These are phyloP conservation scores for Dryas integrifolia DNA, from an alignment of 331 rosid genomes.

Conservation along the genomic window DNA sequence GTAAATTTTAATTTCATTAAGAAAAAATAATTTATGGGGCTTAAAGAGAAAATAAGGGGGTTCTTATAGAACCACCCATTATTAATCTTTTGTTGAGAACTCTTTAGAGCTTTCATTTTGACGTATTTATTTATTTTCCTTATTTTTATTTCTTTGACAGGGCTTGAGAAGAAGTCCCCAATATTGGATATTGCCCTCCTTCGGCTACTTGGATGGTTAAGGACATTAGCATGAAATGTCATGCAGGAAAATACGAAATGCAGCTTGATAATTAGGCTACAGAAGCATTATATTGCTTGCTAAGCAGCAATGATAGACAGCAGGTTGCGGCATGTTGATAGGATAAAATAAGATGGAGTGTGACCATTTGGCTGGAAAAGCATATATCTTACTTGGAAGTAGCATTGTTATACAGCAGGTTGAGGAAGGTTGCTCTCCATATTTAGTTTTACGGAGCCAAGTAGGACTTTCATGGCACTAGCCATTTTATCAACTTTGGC, in stretches of 20 bases:
- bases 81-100: background rate
- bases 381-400: background rate
- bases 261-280: constrained; percentile 10
- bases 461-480: background rate
- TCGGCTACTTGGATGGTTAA: constrained; percentile 71
- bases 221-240: constrained; percentile 66
- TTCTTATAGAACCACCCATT: background rate
- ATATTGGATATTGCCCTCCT: constrained; percentile 71
- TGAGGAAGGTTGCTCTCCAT: background rate
- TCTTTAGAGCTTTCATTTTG: background rate
- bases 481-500: background rate
- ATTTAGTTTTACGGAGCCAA: background rate
- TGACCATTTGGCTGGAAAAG: background rate
- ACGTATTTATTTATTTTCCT: background rate
- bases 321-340: background rate
- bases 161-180: constrained; percentile 85
- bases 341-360: background rate
- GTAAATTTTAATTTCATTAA: too few species aligned
- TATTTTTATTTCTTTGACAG: constrained; percentile 33
- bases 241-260: constrained; percentile 42
- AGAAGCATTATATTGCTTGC: constrained; percentile 13
- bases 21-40: too few species aligned
- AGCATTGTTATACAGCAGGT: background rate
- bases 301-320: background rate
- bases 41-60: background rate